phyloP scores from a whole-genome alignment of 2,329 filamentous ascomycete genomes.

The Calonectria naviculata region DNA sequence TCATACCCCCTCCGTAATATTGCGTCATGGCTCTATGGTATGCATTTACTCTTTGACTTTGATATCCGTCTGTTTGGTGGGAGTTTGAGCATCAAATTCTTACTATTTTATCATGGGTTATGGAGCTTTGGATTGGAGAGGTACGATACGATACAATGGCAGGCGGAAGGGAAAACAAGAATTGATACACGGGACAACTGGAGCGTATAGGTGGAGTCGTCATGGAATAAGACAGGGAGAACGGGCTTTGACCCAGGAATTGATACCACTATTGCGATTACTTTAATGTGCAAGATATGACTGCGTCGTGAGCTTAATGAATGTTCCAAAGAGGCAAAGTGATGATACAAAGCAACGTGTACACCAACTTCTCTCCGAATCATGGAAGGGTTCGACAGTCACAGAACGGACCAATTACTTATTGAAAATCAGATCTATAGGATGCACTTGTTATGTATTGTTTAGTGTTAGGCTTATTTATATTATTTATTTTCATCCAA shows the following conservation, averaged over 20 bases:
- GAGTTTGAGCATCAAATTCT: constrained; percentile 6
- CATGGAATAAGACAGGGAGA: constrained; percentile 28
- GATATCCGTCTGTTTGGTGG: constrained; percentile 10
- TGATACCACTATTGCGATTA: constrained; percentile 35
- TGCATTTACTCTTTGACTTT: constrained; percentile 1
- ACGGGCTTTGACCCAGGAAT: constrained; percentile 30
- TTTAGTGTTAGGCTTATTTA: too few relatives aligned
- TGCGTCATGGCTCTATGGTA: neutral
- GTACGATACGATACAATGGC: constrained; percentile 14
- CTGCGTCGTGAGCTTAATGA: too few relatives aligned
- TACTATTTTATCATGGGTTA: neutral
- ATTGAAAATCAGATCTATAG: too few relatives aligned
- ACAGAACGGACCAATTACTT: too few relatives aligned
- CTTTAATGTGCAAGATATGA: neutral
- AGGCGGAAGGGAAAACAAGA: neutral
- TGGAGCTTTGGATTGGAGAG: constrained; percentile 21
- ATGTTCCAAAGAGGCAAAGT: too few relatives aligned
- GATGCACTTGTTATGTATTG: too few relatives aligned
- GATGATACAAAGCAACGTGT: too few relatives aligned
- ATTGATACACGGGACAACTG: constrained; percentile 17
- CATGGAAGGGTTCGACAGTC: too few relatives aligned
- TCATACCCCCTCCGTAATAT: constrained; percentile 31
- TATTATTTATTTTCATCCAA: too few relatives aligned
- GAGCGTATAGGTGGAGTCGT: constrained; percentile 15
- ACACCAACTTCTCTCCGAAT: too few relatives aligned